A percentile compares a stretch with the other conserved stretches of the same genome.
Conservation (phyloP, 2,329 filamentous ascomycete genomes). For the Colletotrichum godetiae region DNA sequence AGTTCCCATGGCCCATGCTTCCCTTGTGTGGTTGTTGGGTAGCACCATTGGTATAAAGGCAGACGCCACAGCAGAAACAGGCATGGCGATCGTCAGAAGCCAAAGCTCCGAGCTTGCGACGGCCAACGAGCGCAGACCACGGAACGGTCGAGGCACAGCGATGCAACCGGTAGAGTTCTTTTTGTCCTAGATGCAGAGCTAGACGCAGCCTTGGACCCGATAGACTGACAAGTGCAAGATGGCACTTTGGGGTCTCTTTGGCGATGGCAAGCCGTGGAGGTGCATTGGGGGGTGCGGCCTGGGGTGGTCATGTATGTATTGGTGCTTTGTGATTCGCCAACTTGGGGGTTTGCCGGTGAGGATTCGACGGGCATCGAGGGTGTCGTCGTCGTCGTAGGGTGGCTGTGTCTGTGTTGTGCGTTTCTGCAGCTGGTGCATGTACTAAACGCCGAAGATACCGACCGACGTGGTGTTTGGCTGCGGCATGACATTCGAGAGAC, state of each 20-base stretch:
- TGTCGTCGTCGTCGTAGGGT: neutral
- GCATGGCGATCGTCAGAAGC: conserved; percentile 14
- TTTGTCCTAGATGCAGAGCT: neutral
- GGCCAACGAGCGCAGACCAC: conserved; percentile 6
- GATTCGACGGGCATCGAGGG: conserved; percentile 9
- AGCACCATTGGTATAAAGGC: neutral
- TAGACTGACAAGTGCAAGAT: conserved; percentile 5
- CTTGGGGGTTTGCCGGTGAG: conserved; percentile 12
- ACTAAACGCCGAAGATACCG: conserved; percentile 1
- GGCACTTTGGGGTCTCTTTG: neutral
- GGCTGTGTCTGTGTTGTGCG: conserved; percentile 20
- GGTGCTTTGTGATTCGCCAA: conserved; percentile 13
- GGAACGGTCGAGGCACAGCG: conserved; percentile 14
- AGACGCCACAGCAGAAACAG: conserved; percentile 9
- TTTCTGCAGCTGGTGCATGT: conserved; percentile 19
- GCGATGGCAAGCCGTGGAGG: neutral
- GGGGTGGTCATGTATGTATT: conserved; percentile 11
- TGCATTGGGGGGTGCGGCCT: conserved; percentile 3
- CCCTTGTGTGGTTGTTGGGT: neutral
- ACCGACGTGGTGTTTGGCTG: neutral
- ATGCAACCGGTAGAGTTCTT: conserved; percentile 9
- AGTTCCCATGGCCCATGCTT: neutral
- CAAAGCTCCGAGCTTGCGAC: conserved; percentile 9
- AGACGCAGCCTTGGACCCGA: conserved; percentile 8
- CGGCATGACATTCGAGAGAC: neutral